Evolutionary conservation across 352 stramenopile species (phyloP).

Genomic region (Peronospora farinosa): DNA sequence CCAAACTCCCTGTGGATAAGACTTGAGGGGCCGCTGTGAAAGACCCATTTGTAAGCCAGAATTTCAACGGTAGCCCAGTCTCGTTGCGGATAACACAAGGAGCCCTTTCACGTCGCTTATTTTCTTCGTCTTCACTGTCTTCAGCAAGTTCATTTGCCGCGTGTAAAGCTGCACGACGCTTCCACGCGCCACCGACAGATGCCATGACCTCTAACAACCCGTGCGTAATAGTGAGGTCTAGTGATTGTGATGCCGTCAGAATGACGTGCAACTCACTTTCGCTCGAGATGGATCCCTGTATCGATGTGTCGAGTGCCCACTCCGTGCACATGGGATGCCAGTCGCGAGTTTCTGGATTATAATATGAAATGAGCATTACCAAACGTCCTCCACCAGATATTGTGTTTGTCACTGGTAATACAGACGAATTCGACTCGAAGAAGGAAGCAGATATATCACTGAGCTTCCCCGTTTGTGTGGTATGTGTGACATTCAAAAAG

Average conservation of each 20-base stretch:
- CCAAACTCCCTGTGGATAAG: conserved; percentile 38
- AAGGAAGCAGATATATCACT: conserved; percentile 19
- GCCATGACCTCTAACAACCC: conserved; percentile 69
- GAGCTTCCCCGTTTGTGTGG: conserved; percentile 11
- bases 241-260: conserved; percentile 56
- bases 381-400: conserved; percentile 65
- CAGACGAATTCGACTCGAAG: conserved; percentile 5
- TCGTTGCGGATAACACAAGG: conserved; percentile 78
- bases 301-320: conserved; percentile 61
- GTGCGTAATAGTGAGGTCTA: conserved; percentile 75
- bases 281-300: conserved; percentile 41
- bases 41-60: conserved; percentile 59
- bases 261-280: conserved; percentile 71
- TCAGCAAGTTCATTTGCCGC: conserved; percentile 5
- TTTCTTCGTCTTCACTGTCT: conserved; percentile 18
- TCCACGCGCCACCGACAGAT: conserved; percentile 72
- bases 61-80: conserved; percentile 56
- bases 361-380: conserved; percentile 64
- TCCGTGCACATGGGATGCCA: conserved; percentile 81
- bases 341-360: conserved; percentile 73
- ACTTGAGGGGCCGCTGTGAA: conserved; percentile 32
- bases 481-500: conserved; percentile 71
- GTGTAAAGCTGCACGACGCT: conserved; percentile 25
- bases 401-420: conserved; percentile 30
- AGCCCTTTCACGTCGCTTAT: conserved; percentile 41